phyloP scores from a whole-genome alignment of 176 grass and related monocot genomes.

The Pharus latifolius region DNA sequence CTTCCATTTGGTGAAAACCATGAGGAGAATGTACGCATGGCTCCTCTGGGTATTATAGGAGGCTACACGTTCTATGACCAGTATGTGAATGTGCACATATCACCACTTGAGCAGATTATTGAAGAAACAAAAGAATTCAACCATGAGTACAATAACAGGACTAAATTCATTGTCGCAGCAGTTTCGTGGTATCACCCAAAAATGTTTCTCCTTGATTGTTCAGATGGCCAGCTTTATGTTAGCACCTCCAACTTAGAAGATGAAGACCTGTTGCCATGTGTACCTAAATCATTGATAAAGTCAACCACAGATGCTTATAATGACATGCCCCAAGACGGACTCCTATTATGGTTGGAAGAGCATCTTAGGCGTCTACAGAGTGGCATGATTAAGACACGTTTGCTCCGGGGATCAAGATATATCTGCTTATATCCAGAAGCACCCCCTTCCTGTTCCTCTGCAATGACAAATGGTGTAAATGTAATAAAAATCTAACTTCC shows the following conservation, averaged over 20 bases:
- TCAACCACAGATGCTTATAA: conserved; percentile 2
- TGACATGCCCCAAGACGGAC: conserved; percentile 63
- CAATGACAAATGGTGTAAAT: conserved; percentile 78
- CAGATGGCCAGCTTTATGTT: conserved; percentile 70
- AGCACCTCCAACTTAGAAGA: conserved; percentile 38
- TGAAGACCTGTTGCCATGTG: conserved; percentile 73
- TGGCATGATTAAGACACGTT: conserved; percentile 61
- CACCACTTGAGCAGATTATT: conserved; percentile 58
- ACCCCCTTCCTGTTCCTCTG: conserved; percentile 48
- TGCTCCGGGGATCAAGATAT: conserved; percentile 25
- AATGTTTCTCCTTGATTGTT: conserved; percentile 64
- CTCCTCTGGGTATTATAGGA: conserved; percentile 63
- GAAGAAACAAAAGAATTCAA: conserved; percentile 37
- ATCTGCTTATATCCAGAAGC: conserved; percentile 82
- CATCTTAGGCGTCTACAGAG: conserved; percentile 63
- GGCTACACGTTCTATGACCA: conserved; percentile 69
- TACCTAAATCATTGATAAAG: conserved; percentile 58
- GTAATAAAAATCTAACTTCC: conserved; percentile 31
- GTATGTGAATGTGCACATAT: conserved; percentile 63
- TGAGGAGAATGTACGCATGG: conserved; percentile 9
- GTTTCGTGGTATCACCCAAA: conserved; percentile 51
- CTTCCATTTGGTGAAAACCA: conserved; percentile 16
- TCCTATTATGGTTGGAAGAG: conserved; percentile 96
- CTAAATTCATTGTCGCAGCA: conserved; percentile 52
- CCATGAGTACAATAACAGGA: background rate